Evolutionary conservation across 805 yeast species (phyloP), one percentile per base, ranked within the genome.

Genomic region (Candida arabinofermentans): DNA sequence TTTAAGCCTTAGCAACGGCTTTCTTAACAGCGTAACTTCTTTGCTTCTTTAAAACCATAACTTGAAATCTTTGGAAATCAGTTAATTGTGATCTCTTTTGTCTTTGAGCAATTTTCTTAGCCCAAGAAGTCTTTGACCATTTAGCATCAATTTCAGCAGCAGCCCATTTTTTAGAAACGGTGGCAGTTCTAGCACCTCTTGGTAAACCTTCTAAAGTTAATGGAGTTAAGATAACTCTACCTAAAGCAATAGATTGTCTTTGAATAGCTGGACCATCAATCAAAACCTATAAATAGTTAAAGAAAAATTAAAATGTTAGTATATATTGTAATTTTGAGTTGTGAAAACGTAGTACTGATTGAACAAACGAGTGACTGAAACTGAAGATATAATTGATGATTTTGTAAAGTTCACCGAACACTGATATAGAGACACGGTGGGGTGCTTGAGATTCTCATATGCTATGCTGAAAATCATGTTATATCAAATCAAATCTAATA

Each of bases 61-160:
- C 99, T 82, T 91, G 96, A 96, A 93, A 93, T 83, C 99, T 90
- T 81, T 93, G 96, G 66, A 93, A 93, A 76, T 93, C 99, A 61
- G 91, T 69, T 72, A 95, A 85, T 68, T 83, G 77, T 65, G 95
- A 74, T 82, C 99, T 87, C 74, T 83, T 87, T 74, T 85, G 83
- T 75, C 87, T 88, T 74, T 86, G 84, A 69, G 95, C 96, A 65
- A 93, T 84, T 81, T 89, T 90, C 86, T 91, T 86, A 67, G 99
- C 97, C 97, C 97, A 89, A 42, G 96, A 70, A 55, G 98, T 76
- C 62, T 84, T 76, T 59, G 85, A 81, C 98, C 98, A 93, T 75
- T 91, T 86, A 66, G 80, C 77, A 60, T 81, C 83, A 61, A 91
- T 77, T 60, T 82, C 90, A 62, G 95, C 83, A 69, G 93, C 86